A percentile compares a stretch with the other conserved stretches of the same genome.
Evolutionary conservation across 1,139 yeast species (phyloP).

Genomic region (Insectozyma bohioensis): DNA sequence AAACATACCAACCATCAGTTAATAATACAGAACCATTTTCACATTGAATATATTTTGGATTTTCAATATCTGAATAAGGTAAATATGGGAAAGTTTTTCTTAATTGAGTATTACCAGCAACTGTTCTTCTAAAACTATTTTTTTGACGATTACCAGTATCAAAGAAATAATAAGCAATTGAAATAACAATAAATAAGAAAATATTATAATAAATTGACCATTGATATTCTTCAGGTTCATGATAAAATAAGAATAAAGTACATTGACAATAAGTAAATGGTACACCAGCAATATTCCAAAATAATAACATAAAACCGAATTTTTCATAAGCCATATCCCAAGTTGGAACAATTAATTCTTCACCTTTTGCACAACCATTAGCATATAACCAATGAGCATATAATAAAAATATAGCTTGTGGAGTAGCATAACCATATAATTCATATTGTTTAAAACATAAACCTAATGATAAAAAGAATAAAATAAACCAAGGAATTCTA

Average conservation of each 20-base stretch:
- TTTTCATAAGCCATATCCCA: slow-evolving; percentile 99
- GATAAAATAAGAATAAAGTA: slow-evolving; percentile 77
- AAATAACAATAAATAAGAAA: slow-evolving; percentile 53
- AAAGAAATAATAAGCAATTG: slow-evolving; percentile 83
- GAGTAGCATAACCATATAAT: slow-evolving; percentile 71
- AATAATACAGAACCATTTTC: slow-evolving; percentile 79
- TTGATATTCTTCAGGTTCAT: slow-evolving; percentile 76
- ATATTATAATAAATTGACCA: slow-evolving; percentile 65
- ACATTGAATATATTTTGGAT: slow-evolving; percentile 85
- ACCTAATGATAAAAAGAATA: slow-evolving; percentile 76
- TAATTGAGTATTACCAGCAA: slow-evolving; percentile 72
- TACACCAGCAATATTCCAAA: slow-evolving; percentile 99
- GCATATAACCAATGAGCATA: slow-evolving; percentile 93
- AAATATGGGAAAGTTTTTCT: slow-evolving; percentile 93
- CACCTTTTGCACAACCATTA: slow-evolving; percentile 97
- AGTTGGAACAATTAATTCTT: slow-evolving; percentile 93
- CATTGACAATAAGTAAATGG: slow-evolving; percentile 97
- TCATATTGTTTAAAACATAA: slow-evolving; percentile 79
- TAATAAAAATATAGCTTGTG: slow-evolving; percentile 72
- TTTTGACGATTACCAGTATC: slow-evolving; percentile 96
- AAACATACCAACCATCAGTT: slow-evolving; percentile 91
- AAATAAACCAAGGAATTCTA: slow-evolving; percentile 93
- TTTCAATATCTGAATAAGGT: slow-evolving; percentile 75
- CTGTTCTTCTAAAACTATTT: slow-evolving; percentile 84
- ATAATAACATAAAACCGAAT: slow-evolving; percentile 95